Conservation (phyloP, 2,329 filamentous ascomycete genomes). For the Talaromyces sp. region DNA sequence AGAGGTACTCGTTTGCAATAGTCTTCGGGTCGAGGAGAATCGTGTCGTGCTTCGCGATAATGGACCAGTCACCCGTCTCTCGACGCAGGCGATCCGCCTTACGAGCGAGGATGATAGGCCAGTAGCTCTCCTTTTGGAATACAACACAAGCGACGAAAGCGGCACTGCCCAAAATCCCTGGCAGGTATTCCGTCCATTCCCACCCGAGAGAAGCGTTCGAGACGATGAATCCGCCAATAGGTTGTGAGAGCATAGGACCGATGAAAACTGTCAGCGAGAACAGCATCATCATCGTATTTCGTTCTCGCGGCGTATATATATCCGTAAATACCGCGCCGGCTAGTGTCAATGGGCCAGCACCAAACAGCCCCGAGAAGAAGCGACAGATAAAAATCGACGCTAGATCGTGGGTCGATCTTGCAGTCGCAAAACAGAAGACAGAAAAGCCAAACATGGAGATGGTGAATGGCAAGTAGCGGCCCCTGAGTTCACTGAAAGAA, state of each 20-base stretch:
- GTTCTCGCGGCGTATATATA: conserved; percentile 56
- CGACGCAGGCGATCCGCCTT: conserved; percentile 40
- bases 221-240: conserved; percentile 34
- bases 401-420: conserved; percentile 46
- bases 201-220: conserved; percentile 37
- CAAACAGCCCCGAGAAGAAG: conserved; percentile 60
- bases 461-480: conserved; percentile 54
- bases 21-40: conserved; percentile 29
- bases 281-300: conserved; percentile 56
- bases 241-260: conserved; percentile 37
- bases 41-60: conserved; percentile 35
- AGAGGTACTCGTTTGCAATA: conserved; percentile 39
- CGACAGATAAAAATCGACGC: conserved; percentile 58
- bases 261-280: conserved; percentile 45
- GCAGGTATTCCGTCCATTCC: conserved; percentile 52
- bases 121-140: conserved; percentile 45
- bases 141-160: conserved; percentile 34
- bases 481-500: conserved; percentile 62
- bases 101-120: conserved; percentile 39
- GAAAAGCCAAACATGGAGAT: conserved; percentile 52
- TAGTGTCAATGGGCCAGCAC: conserved; percentile 61
- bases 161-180: conserved; percentile 40
- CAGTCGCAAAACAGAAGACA: conserved; percentile 61
- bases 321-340: conserved; percentile 68
- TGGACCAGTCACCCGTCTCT: conserved; percentile 41